A percentile compares a stretch with the other conserved stretches of the same genome.
phyloP scores from a whole-genome alignment of 352 stramenopile genomes.

The Globisporangium takayamanum region DNA sequence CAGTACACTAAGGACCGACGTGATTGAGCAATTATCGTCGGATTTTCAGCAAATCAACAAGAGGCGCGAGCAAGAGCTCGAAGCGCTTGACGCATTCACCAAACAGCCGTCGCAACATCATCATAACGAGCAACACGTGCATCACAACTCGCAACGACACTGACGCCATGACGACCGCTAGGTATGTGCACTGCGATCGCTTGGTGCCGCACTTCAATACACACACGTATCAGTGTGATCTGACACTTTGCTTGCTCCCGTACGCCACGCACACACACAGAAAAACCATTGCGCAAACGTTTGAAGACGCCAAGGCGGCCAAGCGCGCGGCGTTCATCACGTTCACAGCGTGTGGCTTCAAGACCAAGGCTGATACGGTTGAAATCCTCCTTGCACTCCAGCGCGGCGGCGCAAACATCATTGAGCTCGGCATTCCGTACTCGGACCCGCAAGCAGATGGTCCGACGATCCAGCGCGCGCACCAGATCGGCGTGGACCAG shows the following conservation, averaged over 20 bases:
- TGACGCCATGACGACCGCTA: neutral
- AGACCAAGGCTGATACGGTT: constrained; percentile 92
- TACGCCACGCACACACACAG: constrained; percentile 12
- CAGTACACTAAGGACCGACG: neutral
- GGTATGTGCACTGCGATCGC: neutral
- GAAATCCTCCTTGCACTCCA: constrained; percentile 95
- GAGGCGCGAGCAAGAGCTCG: neutral
- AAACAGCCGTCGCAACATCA: neutral
- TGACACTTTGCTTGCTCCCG: neutral
- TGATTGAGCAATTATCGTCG: neutral
- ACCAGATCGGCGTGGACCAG: constrained; percentile 91
- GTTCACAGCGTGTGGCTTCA: constrained; percentile 96
- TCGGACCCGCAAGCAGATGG: constrained; percentile 98
- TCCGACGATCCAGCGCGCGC: constrained; percentile 95
- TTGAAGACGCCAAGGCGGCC: constrained; percentile 60
- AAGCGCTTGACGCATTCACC: neutral
- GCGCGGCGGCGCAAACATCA: constrained; percentile 94
- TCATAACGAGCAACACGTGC: neutral
- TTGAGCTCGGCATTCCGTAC: constrained; percentile 97
- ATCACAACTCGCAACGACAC: too few relatives aligned
- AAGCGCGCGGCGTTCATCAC: constrained; percentile 92
- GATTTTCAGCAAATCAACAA: neutral
- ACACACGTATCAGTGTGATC: too few relatives aligned
- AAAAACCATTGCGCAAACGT: constrained; percentile 59
- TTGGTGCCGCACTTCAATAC: neutral